phyloP scores from a whole-genome alignment of 2,329 filamentous ascomycete species.

The Stemphylium vesicarium region DNA sequence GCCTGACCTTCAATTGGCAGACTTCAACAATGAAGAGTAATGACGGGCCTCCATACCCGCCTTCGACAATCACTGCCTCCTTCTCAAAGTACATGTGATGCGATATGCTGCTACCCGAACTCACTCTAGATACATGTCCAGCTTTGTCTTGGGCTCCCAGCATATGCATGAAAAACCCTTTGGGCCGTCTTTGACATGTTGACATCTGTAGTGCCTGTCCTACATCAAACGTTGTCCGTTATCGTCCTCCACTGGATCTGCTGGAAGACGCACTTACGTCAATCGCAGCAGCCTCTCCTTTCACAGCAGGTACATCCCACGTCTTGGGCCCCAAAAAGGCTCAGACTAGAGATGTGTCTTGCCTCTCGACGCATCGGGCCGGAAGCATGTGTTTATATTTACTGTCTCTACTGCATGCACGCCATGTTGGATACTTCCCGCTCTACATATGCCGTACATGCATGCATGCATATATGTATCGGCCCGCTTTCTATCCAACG shows the following conservation, averaged over 20 bases:
- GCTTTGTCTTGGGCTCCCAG: neutral
- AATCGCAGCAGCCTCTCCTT: neutral
- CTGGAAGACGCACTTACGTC: neutral
- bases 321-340: too few relatives aligned
- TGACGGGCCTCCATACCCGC: slow-evolving; percentile 18
- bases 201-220: slow-evolving; percentile 12
- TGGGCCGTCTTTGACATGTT: slow-evolving; percentile 11
- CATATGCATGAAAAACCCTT: slow-evolving; percentile 6
- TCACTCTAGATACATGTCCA: neutral
- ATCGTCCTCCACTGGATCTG: neutral
- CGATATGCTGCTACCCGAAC: neutral
- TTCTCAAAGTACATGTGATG: neutral
- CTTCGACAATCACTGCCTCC: slow-evolving; percentile 3
- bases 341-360: neutral
- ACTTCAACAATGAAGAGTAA: slow-evolving; percentile 26
- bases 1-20: slow-evolving; percentile 19
- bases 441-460: slow-evolving; percentile 9
- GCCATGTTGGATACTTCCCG: slow-evolving; percentile 13
- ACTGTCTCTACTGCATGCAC: slow-evolving; percentile 6
- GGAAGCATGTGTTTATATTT: neutral
- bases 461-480: neutral
- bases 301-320: neutral
- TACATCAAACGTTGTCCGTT: slow-evolving; percentile 8
- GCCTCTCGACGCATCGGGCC: neutral
- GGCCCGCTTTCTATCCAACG: neutral